Base-by-base conservation (phyloP, 208 protist species). In the Acanthamoeba sp. region DNA sequence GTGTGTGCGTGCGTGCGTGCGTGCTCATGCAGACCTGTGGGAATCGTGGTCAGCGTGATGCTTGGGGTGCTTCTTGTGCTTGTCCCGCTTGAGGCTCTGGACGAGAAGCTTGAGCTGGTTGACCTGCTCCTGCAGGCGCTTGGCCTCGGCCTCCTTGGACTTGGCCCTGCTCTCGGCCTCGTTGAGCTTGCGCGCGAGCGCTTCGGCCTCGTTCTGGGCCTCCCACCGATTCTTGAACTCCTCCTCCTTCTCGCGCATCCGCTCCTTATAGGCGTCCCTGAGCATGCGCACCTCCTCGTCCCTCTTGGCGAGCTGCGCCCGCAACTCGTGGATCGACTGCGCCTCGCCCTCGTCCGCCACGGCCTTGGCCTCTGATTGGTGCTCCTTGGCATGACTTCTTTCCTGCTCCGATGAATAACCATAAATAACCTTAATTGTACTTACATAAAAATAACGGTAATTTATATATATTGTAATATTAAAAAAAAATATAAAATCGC, bases 181-280 rank as follows among this genome's bases (percentile, higher is more conserved):
- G 64, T 73, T 73, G 32, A 73, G 64, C 64, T 73, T n/a, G 64
- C 38, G 64, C 64, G 64, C 34, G 6, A 73, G 64, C n/a, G n/a
- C 29, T n/a, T 73, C 64, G 64, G 64, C 64, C 34, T 73, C 18
- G 34, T 73, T 73, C 64, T 73, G n/a, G 22, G 27, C 64, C 34
- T 10, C 64, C 64, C 64, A 73, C 34, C 64, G 64, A 7, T 73
- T 10, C 64, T 73, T 73, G 64, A 73, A 73, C 64, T 73, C 64
- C 34, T 73, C 64, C 64, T 73, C 64, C 64, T 73, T 73, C 64
- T 73, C 64, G 22, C 34, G 64, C 64, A 73, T n/a, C 10, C 64
- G 64, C 27, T 73, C 64, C 64, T 73, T 73, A n/a, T 73, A 73
- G 32, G 64, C 64, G 22, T 73, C 32, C 64, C 38, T 73, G 18